Conservation (phyloP, 176 grass and related monocot genomes). For the Cenchrus fungigraminus region DNA sequence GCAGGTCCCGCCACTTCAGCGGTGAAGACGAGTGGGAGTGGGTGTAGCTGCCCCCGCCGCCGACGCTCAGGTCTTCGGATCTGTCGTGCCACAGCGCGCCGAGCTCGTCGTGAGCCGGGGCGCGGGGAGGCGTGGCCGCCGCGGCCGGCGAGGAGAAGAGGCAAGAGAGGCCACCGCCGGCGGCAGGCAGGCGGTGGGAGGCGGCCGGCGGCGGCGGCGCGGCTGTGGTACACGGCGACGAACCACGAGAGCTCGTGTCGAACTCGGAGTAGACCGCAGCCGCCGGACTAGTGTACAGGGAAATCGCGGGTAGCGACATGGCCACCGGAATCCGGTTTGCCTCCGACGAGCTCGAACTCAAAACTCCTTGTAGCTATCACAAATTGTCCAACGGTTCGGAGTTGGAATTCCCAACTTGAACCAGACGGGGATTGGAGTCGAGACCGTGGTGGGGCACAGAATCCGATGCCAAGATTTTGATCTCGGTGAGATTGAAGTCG, state of each 20-base stretch:
- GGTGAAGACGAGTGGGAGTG: slow-evolving; percentile 49
- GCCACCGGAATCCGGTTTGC: slow-evolving; percentile 36
- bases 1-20: slow-evolving; percentile 74
- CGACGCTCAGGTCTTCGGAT: slow-evolving; percentile 60
- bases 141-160: slow-evolving; percentile 68
- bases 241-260: slow-evolving; percentile 52
- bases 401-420: not conserved
- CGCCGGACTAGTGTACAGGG: slow-evolving; percentile 70
- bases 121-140: slow-evolving; percentile 37
- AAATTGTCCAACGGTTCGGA: not conserved
- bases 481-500: slow-evolving; percentile 7
- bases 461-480: slow-evolving; percentile 10
- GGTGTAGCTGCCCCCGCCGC: slow-evolving; percentile 32
- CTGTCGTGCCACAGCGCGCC: slow-evolving; percentile 59
- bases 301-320: slow-evolving; percentile 79
- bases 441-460: not conserved
- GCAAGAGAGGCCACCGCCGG: slow-evolving; percentile 67
- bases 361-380: not conserved
- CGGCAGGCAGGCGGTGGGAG: slow-evolving; percentile 43
- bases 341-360: slow-evolving; percentile 33
- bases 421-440: not conserved
- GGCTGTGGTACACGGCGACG: slow-evolving; percentile 46
- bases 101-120: slow-evolving; percentile 49
- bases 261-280: slow-evolving; percentile 56
- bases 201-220: slow-evolving; percentile 39